Percentiles rank a stretch among this genome's conserved stretches.
Conservation (phyloP, 129 eudicot genomes). For the Oenanthe sinensis region DNA sequence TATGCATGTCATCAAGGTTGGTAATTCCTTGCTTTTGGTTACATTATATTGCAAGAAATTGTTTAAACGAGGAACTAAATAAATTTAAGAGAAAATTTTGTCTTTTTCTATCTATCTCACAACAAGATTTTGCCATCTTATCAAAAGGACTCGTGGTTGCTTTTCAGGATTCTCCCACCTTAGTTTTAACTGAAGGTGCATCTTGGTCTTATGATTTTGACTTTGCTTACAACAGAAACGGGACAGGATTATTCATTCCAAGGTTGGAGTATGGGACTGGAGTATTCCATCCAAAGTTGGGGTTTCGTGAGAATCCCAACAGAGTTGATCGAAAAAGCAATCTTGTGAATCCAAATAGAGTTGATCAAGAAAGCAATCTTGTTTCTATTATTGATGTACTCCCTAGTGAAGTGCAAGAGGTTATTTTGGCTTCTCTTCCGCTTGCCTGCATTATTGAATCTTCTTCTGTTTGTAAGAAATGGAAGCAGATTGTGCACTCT, state of each 20-base stretch:
- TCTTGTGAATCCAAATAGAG: not conserved
- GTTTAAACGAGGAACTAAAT: not conserved
- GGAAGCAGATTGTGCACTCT: constrained; percentile 36
- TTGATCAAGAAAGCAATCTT: not conserved
- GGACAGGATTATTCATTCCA: constrained; percentile 20
- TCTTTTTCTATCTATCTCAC: not conserved
- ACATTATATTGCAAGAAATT: not conserved
- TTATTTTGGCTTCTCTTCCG: constrained; percentile 36
- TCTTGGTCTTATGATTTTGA: constrained; percentile 37
- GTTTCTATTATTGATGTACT: constrained; percentile 25
- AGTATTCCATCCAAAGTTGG: constrained; percentile 19
- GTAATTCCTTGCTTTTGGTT: not conserved
- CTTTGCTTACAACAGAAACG: constrained; percentile 14
- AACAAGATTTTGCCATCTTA: not conserved
- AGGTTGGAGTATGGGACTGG: not conserved
- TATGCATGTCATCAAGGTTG: not conserved
- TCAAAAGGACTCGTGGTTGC: not conserved
- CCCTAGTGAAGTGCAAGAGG: constrained; percentile 41
- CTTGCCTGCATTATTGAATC: constrained; percentile 29
- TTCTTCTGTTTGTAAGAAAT: constrained; percentile 37
- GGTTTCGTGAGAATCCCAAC: constrained; percentile 5
- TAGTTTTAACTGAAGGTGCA: constrained; percentile 15
- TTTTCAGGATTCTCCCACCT: constrained; percentile 23
- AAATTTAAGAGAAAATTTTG: not conserved
- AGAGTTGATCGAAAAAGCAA: not conserved